A percentile compares a stretch with the other conserved stretches of the same genome.
These are phyloP conservation scores for Colletotrichum lupini DNA, from an alignment of 2,329 filamentous ascomycete genomes.

Conservation along the genomic window DNA sequence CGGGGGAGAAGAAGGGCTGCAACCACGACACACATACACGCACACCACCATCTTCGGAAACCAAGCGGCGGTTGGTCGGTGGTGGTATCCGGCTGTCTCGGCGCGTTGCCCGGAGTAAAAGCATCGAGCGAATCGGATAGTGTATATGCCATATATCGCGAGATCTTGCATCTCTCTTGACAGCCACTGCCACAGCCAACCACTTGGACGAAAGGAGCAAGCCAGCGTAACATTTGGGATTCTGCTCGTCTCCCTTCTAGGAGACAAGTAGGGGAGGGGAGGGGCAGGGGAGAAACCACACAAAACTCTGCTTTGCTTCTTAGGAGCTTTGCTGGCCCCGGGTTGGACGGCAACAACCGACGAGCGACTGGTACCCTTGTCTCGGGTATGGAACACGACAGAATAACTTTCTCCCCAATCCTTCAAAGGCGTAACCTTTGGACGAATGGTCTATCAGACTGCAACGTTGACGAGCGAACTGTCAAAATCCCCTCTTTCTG, in stretches of 20 bases:
- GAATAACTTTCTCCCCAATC: not conserved
- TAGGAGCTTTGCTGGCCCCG: no score
- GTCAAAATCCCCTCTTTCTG: not conserved
- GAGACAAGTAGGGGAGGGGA: no score
- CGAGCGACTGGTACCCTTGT: not conserved
- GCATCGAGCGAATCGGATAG: not conserved
- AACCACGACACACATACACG: not conserved
- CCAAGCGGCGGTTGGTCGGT: not conserved
- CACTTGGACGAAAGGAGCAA: not conserved
- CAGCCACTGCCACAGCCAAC: not conserved
- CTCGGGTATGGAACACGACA: not conserved
- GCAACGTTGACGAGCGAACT: conserved; percentile 3
- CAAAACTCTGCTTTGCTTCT: no score
- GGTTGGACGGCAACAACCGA: no score
- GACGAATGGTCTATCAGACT: not conserved
- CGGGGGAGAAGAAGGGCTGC: not conserved
- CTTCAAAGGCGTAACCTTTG: not conserved
- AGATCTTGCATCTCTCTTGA: not conserved
- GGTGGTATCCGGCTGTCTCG: not conserved
- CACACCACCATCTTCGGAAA: not conserved
- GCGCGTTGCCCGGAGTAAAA: not conserved
- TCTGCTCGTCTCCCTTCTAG: no score
- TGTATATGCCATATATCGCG: not conserved
- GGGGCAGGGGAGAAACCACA: no score
- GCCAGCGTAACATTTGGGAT: no score